Evolutionary conservation across 2,329 filamentous ascomycete species (phyloP), one percentile per base, ranked within the genome.

Genomic region (Intubia oerlemansii): DNA sequence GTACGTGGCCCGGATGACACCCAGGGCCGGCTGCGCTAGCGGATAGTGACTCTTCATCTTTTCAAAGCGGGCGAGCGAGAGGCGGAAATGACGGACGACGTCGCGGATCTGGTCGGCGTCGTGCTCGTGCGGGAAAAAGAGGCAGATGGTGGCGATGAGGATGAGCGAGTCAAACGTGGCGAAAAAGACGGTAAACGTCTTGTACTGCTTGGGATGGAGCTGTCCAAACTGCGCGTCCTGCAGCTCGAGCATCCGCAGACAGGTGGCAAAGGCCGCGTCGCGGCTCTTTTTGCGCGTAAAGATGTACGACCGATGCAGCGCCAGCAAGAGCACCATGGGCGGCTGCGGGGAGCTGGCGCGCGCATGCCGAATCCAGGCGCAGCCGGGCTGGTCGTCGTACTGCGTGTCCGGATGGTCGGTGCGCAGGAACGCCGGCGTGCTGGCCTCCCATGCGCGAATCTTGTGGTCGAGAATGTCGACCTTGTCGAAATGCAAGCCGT

Each of bases 81-180:
- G 69, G 25, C 59, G 54, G 36, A 67, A 68, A 38, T 70, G 63
- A 39, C 64, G 60, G 7, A 61, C 43, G 1, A 59, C 56, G 15
- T 48, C 48, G 4, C 52, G 46, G 1, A 61, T 44, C 17, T 60
- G 44, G 16, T 62, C 58, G n/a, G n/a, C n/a, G 3, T 46, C 41
- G 31, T 67, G 58, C 38, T 70, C 64, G 14, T 49, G 51, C 1
- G 66, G 66, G 35, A 68, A 68, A 7, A 72, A 42, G 19, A 72
- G 69, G 41, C 63, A 69, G 18, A 71, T 60, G 12, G 63, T 59
- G 0, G 66, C 60, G 30, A 70, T 53, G 31, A 72, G 51, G 11
- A 72, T 62, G 13, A 70, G 59, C 10, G 67, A 66, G 38, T 73
- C 67, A 34, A 73, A 72, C 6, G 63, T 70, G 29, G 63, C 64